Base-by-base conservation (phyloP, 768 basidiomycete species). In the Phanerochaete carnosa region DNA sequence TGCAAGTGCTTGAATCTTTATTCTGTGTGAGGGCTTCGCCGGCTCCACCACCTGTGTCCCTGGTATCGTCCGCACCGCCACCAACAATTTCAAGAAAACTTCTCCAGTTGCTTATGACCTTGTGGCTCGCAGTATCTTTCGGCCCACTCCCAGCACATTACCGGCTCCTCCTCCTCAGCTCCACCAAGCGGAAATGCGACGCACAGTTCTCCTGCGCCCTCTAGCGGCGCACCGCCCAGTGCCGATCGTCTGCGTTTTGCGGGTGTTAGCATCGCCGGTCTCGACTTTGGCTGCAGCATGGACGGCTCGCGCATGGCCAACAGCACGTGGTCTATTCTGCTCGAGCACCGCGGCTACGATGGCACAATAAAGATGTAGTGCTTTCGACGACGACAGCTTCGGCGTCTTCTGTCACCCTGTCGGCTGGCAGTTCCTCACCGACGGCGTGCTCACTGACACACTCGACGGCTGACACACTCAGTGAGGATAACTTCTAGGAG, bases 331-430 rank as follows among this genome's bases (percentile, higher is more conserved):
- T 79, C 81, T 22, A 82, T 82, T 26, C 70, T 84, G 55, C 69
- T 69, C 9, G 71, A 80, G 63, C 75, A n/a, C 58, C 76, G 74
- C 45, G 77, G 77, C 30, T 62, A 69, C 32, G 79, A 82, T 57
- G 81, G 80, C 45, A 68, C 3, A 80, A 82, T n/a, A 19, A 85
- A 87, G 66, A 87, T 87, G 82, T 65, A 75, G 45, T 86, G 87
- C 67, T 87, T 77, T 80, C 55, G 68, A 77, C 0, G 72, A 83
- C 61, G 82, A 86, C 59, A 79, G 78, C 3, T 83, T 79, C 74
- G 83, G 83, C 57, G 72, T 77, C 8, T 84, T 86, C 77, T 83
- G 86, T 57, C 77, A 86, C 30, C 84, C 86, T 0, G 80, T 84
- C 8, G 39, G 78, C 26, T 87, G 86, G 84, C 86, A 86, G 65